These are phyloP conservation scores for Mortierella sp. DNA, from an alignment of 371 early-diverging fungal species.

Conservation along the genomic window DNA sequence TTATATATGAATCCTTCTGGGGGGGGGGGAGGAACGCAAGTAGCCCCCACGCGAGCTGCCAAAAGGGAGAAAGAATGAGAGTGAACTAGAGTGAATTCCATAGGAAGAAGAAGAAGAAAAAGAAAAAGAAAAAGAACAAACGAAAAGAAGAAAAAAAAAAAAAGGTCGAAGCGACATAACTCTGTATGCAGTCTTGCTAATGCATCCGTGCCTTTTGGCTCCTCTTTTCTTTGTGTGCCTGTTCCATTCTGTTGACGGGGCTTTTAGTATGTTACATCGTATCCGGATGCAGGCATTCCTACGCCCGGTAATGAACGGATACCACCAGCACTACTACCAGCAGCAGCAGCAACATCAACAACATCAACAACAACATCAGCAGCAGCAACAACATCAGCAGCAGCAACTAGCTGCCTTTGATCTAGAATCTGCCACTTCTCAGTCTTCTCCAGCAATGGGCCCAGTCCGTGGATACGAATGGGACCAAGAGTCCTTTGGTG, in stretches of 20 bases:
- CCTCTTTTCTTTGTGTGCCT: neutral
- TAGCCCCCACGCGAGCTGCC: no score
- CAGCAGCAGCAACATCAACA: neutral
- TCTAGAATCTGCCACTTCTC: constrained; percentile 13
- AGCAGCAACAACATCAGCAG: constrained; percentile 16
- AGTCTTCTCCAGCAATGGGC: neutral
- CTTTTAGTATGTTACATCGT: constrained; percentile 36
- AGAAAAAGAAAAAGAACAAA: no score
- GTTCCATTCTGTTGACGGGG: constrained; percentile 3
- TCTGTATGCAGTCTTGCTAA: no score
- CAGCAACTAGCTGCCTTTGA: constrained; percentile 17
- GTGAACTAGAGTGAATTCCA: no score
- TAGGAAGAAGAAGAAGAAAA: no score
- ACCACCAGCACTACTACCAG: constrained; percentile 6
- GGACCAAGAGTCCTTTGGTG: constrained; percentile 19
- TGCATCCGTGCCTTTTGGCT: neutral
- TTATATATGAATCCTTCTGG: no score
- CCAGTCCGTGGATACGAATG: constrained; percentile 24
- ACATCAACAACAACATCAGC: neutral
- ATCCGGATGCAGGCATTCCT: constrained; percentile 40
- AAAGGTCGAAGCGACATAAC: no score
- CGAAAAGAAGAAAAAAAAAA: no score
- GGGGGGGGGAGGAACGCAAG: no score
- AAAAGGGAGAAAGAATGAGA: no score
- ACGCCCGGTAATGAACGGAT: constrained; percentile 22